phyloP scores from a whole-genome alignment of 108 stramenopile genomes.

The Fragilariopsis cylindrus region DNA sequence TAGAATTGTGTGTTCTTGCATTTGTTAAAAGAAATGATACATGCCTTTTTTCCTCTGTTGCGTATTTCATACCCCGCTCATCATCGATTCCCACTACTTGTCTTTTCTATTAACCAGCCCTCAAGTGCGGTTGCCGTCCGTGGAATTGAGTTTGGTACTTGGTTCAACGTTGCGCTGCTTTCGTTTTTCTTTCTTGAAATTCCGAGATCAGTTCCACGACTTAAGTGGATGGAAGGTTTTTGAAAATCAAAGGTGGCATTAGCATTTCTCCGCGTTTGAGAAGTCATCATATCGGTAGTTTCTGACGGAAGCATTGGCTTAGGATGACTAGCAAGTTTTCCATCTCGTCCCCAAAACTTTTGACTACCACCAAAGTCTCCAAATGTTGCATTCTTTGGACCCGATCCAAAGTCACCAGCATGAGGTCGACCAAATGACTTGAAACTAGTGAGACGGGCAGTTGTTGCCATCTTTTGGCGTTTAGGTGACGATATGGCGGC shows the following conservation, averaged over 20 bases:
- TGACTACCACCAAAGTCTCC: conserved; percentile 50
- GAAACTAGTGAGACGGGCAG: conserved; percentile 43
- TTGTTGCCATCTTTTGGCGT: conserved; percentile 33
- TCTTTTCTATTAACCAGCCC: conserved; percentile 42
- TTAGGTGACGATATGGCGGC: conserved; percentile 30
- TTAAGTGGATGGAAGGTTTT: conserved; percentile 31
- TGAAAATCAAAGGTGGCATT: conserved; percentile 50
- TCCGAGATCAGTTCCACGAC: conserved; percentile 11
- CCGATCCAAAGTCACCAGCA: conserved; percentile 51
- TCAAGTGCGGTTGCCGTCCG: conserved; percentile 60
- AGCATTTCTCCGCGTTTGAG: conserved; percentile 12
- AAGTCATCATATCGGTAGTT: conserved; percentile 25
- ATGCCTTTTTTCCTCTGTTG: no score
- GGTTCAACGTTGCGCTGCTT: not conserved
- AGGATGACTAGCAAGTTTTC: conserved; percentile 48
- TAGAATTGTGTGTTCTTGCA: no score
- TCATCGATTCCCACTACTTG: not conserved
- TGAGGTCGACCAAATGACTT: conserved; percentile 64
- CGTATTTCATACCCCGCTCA: no score
- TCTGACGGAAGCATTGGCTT: conserved; percentile 33
- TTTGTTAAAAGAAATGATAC: no score
- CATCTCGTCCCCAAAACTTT: conserved; percentile 54
- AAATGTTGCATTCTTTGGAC: conserved; percentile 65
- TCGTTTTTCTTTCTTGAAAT: conserved; percentile 5
- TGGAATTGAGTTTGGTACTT: conserved; percentile 27